Evolutionary conservation across 805 yeast genomes (phyloP).

Genomic region (Yarrowia yakushimensis): DNA sequence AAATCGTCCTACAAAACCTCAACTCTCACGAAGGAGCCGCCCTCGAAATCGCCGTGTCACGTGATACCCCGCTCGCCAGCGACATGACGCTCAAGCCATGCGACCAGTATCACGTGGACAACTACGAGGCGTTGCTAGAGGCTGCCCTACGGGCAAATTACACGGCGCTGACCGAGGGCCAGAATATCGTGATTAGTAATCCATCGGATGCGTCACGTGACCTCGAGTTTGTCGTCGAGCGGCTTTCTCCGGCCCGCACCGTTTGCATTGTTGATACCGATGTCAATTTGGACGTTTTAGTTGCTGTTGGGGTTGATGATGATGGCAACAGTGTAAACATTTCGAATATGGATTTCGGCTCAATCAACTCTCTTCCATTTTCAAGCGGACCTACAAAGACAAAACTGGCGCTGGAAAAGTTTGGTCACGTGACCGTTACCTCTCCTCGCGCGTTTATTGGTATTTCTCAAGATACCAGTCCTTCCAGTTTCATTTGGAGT

Average conservation of each 20-base stretch:
- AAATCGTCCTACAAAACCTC: slow-evolving; percentile 37
- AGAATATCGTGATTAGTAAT: slow-evolving; percentile 39
- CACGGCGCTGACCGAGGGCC: slow-evolving; percentile 48
- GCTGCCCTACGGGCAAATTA: slow-evolving; percentile 47
- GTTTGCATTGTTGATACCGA: slow-evolving; percentile 59
- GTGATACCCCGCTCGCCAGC: slow-evolving; percentile 47
- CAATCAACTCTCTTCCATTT: neutral
- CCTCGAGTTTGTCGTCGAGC: slow-evolving; percentile 40
- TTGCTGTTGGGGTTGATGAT: neutral
- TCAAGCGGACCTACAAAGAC: neutral
- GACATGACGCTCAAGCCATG: slow-evolving; percentile 45
- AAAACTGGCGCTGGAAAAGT: neutral
- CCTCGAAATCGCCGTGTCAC: slow-evolving; percentile 34
- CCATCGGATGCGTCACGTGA: slow-evolving; percentile 31
- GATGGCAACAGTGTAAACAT: neutral
- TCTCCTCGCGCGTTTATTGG: neutral
- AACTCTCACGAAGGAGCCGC: slow-evolving; percentile 28
- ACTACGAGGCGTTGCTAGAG: slow-evolving; percentile 56
- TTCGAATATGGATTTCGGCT: neutral
- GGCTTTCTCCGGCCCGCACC: slow-evolving; percentile 38
- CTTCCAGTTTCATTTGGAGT: slow-evolving; percentile 1
- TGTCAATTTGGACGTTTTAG: slow-evolving; percentile 42
- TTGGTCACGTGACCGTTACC: neutral
- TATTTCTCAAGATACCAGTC: neutral
- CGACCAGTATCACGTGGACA: slow-evolving; percentile 37